Evolutionary conservation across 805 yeast genomes (phyloP), one percentile per base, ranked within the genome.

Genomic region (Yamadazyma tumulicola): DNA sequence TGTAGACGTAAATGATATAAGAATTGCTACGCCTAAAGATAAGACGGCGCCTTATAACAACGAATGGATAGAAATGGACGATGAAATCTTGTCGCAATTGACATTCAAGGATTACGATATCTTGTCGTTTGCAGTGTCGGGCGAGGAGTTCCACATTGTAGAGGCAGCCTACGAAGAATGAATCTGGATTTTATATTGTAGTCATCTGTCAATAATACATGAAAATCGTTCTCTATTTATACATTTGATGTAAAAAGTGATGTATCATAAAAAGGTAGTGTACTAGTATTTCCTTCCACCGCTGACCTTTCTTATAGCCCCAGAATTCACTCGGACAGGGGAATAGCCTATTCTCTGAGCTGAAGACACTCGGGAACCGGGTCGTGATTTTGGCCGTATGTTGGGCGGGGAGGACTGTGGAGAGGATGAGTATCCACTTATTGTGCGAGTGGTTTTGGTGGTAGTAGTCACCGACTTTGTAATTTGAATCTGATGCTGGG

Each of bases 11-110:
- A 51, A 46, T 4, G 61, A 55, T 3, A 47, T 74, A 12, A 52
- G 46, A 35, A 37, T 73, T 11, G 79, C 74, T 0, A 34, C 60
- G n/a, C 72, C 74, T 0, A 58, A 55, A 32, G 70, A 68, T 38
- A 54, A 49, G 19, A 55, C 54, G 25, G 31, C 50, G 2, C 66
- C 69, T 1, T 57, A 61, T 34, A 54, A 47, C 6, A 61, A 59
- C 37, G 46, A 54, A 32, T 64, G 71, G 71, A 47, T 61, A 5
- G 61, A 54, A 17, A 34, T 62, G 8, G 37, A 38, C 6, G 55
- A 53, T 20, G 61, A 61, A 17, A 52, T 46, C 13, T 39, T 72
- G 19, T 46, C 48, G n/a, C 46, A 44, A 5, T 33, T 68, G 4
- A 42, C 46, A 8, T 52, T 72, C 37, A 51, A 43, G 13, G 79